phyloP scores from a whole-genome alignment of 1,139 yeast genomes.

The Martiniozyma asiatica region DNA sequence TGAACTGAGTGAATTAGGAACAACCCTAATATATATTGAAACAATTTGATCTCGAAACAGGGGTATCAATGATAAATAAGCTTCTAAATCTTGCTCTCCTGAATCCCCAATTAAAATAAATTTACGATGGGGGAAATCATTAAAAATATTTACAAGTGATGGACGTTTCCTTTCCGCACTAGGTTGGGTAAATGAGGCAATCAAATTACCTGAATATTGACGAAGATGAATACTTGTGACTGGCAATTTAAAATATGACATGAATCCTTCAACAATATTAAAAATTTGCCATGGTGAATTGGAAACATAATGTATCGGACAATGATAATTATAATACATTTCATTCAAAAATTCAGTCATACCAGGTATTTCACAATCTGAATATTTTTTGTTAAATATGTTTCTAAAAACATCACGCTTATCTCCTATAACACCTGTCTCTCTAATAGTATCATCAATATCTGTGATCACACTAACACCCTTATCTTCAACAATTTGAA shows the following conservation, averaged over 20 bases:
- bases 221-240: slow-evolving; percentile 71
- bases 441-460: slow-evolving; percentile 86
- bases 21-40: slow-evolving; percentile 75
- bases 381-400: slow-evolving; percentile 54
- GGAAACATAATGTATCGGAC: slow-evolving; percentile 74
- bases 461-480: slow-evolving; percentile 80
- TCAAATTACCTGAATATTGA: slow-evolving; percentile 71
- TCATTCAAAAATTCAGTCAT: slow-evolving; percentile 59
- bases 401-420: slow-evolving; percentile 72
- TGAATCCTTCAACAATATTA: slow-evolving; percentile 50
- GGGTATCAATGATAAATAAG: slow-evolving; percentile 63
- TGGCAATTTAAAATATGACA: slow-evolving; percentile 49
- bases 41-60: slow-evolving; percentile 48
- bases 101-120: slow-evolving; percentile 89
- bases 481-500: slow-evolving; percentile 28
- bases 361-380: slow-evolving; percentile 59
- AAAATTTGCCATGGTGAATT: slow-evolving; percentile 91
- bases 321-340: slow-evolving; percentile 21
- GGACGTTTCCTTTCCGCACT: slow-evolving; percentile 68
- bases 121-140: slow-evolving; percentile 65
- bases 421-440: slow-evolving; percentile 83
- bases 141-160: slow-evolving; percentile 49
- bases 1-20: slow-evolving; percentile 55
- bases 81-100: slow-evolving; percentile 91
- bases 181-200: slow-evolving; percentile 76